Percentiles rank a stretch among this genome's conserved stretches.
Conservation (phyloP, 805 yeast genomes). For the Saturnispora ahearnii region DNA sequence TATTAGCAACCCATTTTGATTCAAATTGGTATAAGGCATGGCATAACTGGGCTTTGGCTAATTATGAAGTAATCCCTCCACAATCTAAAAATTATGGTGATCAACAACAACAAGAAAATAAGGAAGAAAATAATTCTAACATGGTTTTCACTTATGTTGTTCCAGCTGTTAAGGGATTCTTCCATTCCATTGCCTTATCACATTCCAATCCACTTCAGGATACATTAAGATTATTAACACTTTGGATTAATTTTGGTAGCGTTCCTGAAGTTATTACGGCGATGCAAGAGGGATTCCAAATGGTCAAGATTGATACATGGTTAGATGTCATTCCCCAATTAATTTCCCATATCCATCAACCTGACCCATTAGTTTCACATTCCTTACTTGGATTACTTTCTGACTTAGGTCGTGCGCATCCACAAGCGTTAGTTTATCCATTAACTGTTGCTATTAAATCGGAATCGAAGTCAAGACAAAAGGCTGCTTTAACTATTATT, state of each 20-base stretch:
- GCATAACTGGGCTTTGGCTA: constrained; percentile 99
- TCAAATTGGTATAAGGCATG: constrained; percentile 94
- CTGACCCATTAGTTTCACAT: constrained; percentile 73
- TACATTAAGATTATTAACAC: constrained; percentile 75
- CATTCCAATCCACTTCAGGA: constrained; percentile 86
- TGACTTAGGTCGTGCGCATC: constrained; percentile 89
- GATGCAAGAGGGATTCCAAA: constrained; percentile 79
- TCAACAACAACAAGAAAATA: constrained; percentile 9
- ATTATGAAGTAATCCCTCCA: constrained; percentile 85
- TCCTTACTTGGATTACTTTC: constrained; percentile 72
- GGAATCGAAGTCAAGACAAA: constrained; percentile 79
- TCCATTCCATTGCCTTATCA: constrained; percentile 86
- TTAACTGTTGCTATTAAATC: constrained; percentile 93
- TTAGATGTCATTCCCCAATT: constrained; percentile 91
- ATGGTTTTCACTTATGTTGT: constrained; percentile 79
- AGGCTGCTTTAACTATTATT: constrained; percentile 84
- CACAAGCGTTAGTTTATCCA: constrained; percentile 94
- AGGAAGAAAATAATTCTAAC: constrained; percentile 34
- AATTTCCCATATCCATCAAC: constrained; percentile 94
- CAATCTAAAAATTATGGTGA: constrained; percentile 20
- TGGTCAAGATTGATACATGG: constrained; percentile 91
- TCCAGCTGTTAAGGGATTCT: constrained; percentile 93
- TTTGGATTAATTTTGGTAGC: constrained; percentile 97
- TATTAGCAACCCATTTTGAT: constrained; percentile 93
- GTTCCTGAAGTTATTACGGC: constrained; percentile 85